Evolutionary conservation across 2,329 filamentous ascomycete genomes (phyloP).

Genomic region (Xylariaceae sp.): DNA sequence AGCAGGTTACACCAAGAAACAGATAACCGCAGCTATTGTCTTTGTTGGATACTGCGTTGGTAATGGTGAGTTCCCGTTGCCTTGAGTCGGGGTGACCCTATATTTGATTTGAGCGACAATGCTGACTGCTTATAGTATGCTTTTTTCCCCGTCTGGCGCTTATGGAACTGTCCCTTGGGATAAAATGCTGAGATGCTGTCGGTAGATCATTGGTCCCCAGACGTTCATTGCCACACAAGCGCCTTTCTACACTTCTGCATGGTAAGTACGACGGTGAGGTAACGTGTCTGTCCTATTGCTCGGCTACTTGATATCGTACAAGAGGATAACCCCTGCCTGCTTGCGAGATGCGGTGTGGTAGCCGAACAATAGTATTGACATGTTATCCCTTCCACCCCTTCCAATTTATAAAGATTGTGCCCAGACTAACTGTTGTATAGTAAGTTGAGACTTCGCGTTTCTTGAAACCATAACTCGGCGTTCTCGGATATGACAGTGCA

Average conservation of each 20-base stretch:
- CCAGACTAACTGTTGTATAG: slow-evolving; percentile 4
- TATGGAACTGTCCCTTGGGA: background rate
- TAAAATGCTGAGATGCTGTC: background rate
- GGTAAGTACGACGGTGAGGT: slow-evolving; percentile 13
- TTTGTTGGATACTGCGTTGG: slow-evolving; percentile 34
- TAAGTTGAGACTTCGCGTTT: background rate
- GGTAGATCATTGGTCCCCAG: slow-evolving; percentile 23
- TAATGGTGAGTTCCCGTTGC: slow-evolving; percentile 16
- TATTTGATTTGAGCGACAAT: background rate
- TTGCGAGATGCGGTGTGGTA: no score
- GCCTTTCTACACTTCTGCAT: slow-evolving; percentile 46
- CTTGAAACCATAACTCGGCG: no score
- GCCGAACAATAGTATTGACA: no score
- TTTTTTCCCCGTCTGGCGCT: background rate
- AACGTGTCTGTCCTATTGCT: no score
- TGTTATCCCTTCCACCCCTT: no score
- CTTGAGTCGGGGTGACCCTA: background rate
- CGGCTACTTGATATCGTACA: no score
- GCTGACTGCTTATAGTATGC: slow-evolving; percentile 13
- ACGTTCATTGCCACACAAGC: slow-evolving; percentile 43
- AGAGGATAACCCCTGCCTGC: no score
- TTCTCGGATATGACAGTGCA: background rate
- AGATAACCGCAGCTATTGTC: slow-evolving; percentile 33
- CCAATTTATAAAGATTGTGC: no score
- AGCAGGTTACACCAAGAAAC: slow-evolving; percentile 36